A percentile compares a stretch with the other conserved stretches of the same genome.
These are phyloP conservation scores for Oropetium thomaeum DNA, from an alignment of 176 grass and related monocot genomes.

Conservation along the genomic window DNA sequence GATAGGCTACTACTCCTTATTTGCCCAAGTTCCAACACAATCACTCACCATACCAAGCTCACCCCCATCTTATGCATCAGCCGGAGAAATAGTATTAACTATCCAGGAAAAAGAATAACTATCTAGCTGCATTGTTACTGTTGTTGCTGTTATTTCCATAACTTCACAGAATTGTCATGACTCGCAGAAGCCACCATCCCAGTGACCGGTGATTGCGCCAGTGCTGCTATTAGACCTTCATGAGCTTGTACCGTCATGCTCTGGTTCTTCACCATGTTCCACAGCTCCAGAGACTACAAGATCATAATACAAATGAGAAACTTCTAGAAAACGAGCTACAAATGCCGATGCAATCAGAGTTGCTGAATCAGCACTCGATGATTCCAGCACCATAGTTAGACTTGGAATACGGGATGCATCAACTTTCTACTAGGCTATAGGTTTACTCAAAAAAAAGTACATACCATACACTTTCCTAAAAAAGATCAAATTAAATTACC, in stretches of 20 bases:
- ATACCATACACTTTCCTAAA: neutral
- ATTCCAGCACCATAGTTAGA: neutral
- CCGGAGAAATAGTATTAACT: conserved; percentile 38
- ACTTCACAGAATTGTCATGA: conserved; percentile 89
- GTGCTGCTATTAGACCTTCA: conserved; percentile 66
- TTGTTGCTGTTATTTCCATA: conserved; percentile 82
- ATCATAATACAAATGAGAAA: conserved; percentile 21
- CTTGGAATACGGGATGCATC: neutral
- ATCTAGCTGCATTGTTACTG: conserved; percentile 14
- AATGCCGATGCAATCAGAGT: neutral
- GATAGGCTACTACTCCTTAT: conserved; percentile 31
- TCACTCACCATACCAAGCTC: neutral
- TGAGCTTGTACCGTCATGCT: conserved; percentile 79
- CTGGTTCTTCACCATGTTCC: conserved; percentile 92
- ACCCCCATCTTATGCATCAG: conserved; percentile 32
- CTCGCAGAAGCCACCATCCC: conserved; percentile 95
- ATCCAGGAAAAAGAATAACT: neutral
- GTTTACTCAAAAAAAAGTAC: neutral
- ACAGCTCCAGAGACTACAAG: conserved; percentile 84
- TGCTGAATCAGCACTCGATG: neutral
- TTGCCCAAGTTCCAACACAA: conserved; percentile 29
- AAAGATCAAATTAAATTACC: conserved; percentile 35
- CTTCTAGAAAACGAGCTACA: neutral
- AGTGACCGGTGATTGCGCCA: conserved; percentile 69
- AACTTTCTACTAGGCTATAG: neutral